Evolutionary conservation across 257 asterid genomes (phyloP), one percentile per base, ranked within the genome.

Genomic region (Nicotiana otophora): DNA sequence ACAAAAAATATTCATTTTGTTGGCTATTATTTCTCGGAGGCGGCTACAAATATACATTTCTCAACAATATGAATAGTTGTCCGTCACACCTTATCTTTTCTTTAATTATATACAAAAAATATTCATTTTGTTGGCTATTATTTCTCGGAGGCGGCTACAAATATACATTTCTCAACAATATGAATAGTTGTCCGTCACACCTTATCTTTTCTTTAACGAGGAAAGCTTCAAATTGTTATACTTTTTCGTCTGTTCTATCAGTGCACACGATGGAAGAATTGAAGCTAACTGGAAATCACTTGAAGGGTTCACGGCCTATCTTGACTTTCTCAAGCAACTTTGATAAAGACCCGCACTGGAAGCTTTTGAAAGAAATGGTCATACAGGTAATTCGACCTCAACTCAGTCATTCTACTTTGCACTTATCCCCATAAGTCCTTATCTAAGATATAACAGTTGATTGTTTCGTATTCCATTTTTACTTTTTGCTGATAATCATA

Each of bases 231-330:
- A 60, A 67, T 39, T 42, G 23, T 10, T 66, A 23, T 48, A 26
- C 12, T 72, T 53, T n/a, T 46, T 63, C 46, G 42, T 57, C 48
- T 86, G 58, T 77, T n/a, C 48, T 66, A 80, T 84, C 77, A 96
- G 99, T 96, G 83, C 98, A 96, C 89, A 94, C 98, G 0, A 96
- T 94, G 99, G 98, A 96, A 82, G 99, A 96, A 81, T 81, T 96
- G 89, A 96, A 94, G 87, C 98, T 94, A 70, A 96, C 61, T 55
- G 61, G 61, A 55, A 55, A 55, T 55, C 8, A 55, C 20, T 63
- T 87, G 85, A 87, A 87, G 68, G 86, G 86, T 60, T 85, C 88
- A 20, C 90, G 90, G 9, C 90, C 90, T 30, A 57, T 87, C 16
- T 81, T 85, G 81, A 85, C 90, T 64, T 87, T 87, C 81, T 87